Conservation (phyloP, 148 eudicot genomes). For the Dianthus caryophyllus region DNA sequence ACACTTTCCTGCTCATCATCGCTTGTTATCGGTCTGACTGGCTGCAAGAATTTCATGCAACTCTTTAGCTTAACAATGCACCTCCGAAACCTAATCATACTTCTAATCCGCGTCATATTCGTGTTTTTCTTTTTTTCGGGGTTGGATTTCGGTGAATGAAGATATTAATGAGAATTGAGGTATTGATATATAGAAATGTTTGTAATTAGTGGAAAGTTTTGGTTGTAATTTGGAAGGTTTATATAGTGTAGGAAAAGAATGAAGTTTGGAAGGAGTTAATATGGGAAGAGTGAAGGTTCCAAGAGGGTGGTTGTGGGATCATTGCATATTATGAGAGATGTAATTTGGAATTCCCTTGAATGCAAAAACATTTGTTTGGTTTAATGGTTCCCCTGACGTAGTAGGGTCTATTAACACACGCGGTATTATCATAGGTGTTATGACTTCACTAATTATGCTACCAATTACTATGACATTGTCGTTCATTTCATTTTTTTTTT, state of each 20-base stretch:
- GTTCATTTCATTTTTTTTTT: too few species aligned
- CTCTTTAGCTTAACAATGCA: constrained; percentile 16
- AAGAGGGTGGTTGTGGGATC: constrained; percentile 13
- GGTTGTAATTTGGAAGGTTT: not conserved
- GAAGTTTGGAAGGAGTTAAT: not conserved
- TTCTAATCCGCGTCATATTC: constrained; percentile 8
- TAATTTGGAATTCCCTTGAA: constrained; percentile 9
- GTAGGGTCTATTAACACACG: too few species aligned
- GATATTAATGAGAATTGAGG: not conserved
- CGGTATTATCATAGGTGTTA: too few species aligned
- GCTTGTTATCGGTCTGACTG: constrained; percentile 12
- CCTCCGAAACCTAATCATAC: constrained; percentile 15
- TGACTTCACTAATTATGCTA: too few species aligned
- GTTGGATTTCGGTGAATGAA: not conserved
- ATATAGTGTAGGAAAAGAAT: not conserved
- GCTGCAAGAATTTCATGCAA: constrained; percentile 18
- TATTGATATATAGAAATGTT: not conserved
- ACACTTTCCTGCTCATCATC: constrained; percentile 18
- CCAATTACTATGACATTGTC: too few species aligned
- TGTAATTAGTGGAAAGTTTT: not conserved
- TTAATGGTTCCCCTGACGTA: not conserved
- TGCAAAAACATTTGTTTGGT: constrained; percentile 10
- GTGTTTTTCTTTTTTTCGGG: not conserved
- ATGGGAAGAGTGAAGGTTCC: constrained; percentile 10
- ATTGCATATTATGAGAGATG: not conserved